Base-by-base conservation (phyloP, 345 rosid genomes). In the Aethionema arabicum region DNA sequence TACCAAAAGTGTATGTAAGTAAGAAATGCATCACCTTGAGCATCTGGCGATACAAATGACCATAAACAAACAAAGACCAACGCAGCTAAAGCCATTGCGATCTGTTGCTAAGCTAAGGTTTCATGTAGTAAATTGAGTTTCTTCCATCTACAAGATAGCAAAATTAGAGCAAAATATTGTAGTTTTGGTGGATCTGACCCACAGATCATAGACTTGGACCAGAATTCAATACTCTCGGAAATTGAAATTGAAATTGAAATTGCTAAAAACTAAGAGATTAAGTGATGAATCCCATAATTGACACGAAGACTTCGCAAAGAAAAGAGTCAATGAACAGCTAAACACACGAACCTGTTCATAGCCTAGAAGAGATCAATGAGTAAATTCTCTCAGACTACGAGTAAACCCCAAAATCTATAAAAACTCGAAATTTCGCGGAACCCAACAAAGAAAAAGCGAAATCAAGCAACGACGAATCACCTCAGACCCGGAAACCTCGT, bases 11-110 rank as follows among this genome's bases (percentile, higher is more conserved):
- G 29, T 11, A 9, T 5, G 12, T 4, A 55, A 14, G 30, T 33
- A 52, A 52, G 27, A 68, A 45, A 38, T n/a, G 50, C 7, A 48
- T 57, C 6, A 92, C 98, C 98, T 92, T 92, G 98, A 14, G 36
- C 69, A 79, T 92, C 88, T 32, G 91, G 81, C 13, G 67, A 61
- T 16, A 71, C 91, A 63, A 69, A 65, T 30, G 89, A 65, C 50
- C 60, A 77, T 67, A 87, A 79, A 65, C 70, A 77, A 59, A 79
- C 60, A 65, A 89, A 68, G 15, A 79, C 14, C 62, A 85, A 49
- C 29, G 75, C 67, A 57, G 68, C 54, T n/a, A 84, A 41, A 73
- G 80, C 32, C 61, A 77, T 15, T 57, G 76, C 78, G 95, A 93
- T 87, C 84, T 69, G 74, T 65, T 52, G 56, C 11, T 21, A 38